Evolutionary conservation across 495 filamentous ascomycete species (phyloP).

Genomic region (Monascus purpureus): DNA sequence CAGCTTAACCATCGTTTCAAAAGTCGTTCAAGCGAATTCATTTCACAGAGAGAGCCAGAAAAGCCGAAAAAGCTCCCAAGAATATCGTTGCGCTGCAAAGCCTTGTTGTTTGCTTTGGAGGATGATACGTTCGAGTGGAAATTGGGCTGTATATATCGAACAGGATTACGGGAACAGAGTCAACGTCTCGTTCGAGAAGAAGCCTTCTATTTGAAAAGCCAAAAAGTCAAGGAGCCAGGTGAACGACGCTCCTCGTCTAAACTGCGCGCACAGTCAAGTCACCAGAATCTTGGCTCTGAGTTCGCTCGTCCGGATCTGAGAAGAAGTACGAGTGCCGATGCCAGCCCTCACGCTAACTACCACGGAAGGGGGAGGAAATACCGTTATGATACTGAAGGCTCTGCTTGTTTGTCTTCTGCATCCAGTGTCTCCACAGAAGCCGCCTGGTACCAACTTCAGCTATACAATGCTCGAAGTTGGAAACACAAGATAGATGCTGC

Average conservation of each 20-base stretch:
- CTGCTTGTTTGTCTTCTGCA: constrained; percentile 48
- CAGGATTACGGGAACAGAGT: constrained; percentile 74
- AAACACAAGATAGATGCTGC: constrained; percentile 77
- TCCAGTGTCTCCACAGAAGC: constrained; percentile 57
- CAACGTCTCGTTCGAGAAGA: constrained; percentile 83
- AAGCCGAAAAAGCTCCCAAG: constrained; percentile 74
- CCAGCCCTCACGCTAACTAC: constrained; percentile 12
- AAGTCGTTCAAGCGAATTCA: constrained; percentile 74
- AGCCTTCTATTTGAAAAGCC: constrained; percentile 74
- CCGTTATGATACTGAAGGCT: constrained; percentile 71
- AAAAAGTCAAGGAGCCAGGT: constrained; percentile 60
- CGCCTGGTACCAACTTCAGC: constrained; percentile 59
- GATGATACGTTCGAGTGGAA: constrained; percentile 98
- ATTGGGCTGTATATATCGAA: constrained; percentile 78
- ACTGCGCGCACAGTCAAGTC: constrained; percentile 38
- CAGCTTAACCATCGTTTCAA: constrained; percentile 86
- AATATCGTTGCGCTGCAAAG: constrained; percentile 66
- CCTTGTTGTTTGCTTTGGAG: constrained; percentile 78
- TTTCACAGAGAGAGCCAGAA: constrained; percentile 68
- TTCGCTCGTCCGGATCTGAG: constrained; percentile 26
- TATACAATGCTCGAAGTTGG: constrained; percentile 81
- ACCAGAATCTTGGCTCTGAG: constrained; percentile 30
- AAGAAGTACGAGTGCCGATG: constrained; percentile 42
- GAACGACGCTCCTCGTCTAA: constrained; percentile 36
- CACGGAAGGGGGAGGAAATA: constrained; percentile 33